These are phyloP conservation scores for Teunomyces aglyptinius DNA, from an alignment of 805 yeast genomes.

Conservation along the genomic window DNA sequence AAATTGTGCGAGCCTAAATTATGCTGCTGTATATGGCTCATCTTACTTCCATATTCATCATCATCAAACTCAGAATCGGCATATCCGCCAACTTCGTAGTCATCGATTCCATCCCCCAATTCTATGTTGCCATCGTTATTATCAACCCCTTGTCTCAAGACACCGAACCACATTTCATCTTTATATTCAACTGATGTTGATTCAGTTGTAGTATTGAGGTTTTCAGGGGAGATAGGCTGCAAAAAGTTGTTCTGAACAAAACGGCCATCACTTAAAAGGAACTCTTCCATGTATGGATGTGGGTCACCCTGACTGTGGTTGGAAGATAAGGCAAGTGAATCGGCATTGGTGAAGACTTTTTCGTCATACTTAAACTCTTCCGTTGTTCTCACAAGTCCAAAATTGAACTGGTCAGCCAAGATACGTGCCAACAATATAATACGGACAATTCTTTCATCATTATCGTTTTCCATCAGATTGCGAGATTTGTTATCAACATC, in stretches of 20 bases:
- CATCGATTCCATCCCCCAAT: slow-evolving; percentile 22
- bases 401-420: slow-evolving; percentile 50
- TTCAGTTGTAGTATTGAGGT: slow-evolving; percentile 19
- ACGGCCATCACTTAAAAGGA: slow-evolving; percentile 40
- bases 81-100: slow-evolving; percentile 21
- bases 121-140: slow-evolving; percentile 14
- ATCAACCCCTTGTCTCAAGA: slow-evolving; percentile 12
- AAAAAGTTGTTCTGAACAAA: slow-evolving; percentile 41
- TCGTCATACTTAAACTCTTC: slow-evolving; percentile 46
- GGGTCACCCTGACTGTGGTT: slow-evolving; percentile 20
- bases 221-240: slow-evolving; percentile 32
- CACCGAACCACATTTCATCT: slow-evolving; percentile 27
- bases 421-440: slow-evolving; percentile 50
- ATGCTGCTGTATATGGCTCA: slow-evolving; percentile 6
- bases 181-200: slow-evolving; percentile 11
- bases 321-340: slow-evolving; percentile 17
- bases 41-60: slow-evolving; percentile 21
- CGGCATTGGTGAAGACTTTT: slow-evolving; percentile 22
- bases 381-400: slow-evolving; percentile 51
- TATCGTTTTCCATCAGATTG: slow-evolving; percentile 38
- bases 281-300: slow-evolving; percentile 29
- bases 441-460: slow-evolving; percentile 51
- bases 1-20: slow-evolving; percentile 13
- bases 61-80: slow-evolving; percentile 33
- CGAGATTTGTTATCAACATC: slow-evolving; percentile 12